Percentiles rank a stretch among this genome's conserved stretches.
phyloP scores from a whole-genome alignment of 306 rosid species.

The Prunus mira region DNA sequence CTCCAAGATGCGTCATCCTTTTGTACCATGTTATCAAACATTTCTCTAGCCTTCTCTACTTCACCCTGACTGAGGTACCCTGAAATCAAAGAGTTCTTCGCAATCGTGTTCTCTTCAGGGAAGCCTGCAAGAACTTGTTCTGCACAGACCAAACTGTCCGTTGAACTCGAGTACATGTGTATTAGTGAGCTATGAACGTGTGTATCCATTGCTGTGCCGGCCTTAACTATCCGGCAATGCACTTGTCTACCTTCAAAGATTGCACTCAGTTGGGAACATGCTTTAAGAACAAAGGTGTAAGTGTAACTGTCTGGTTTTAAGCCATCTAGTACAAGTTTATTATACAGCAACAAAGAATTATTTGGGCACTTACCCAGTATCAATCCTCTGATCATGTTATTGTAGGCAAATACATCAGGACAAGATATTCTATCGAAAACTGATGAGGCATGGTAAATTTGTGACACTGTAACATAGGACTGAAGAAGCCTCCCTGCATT shows the following conservation, averaged over 20 bases:
- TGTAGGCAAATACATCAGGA: slow-evolving; percentile 47
- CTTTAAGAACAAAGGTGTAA: slow-evolving; percentile 43
- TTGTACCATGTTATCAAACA: slow-evolving; percentile 31
- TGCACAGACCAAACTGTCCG: slow-evolving; percentile 30
- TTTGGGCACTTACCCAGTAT: slow-evolving; percentile 15
- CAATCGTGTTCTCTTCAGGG: slow-evolving; percentile 25
- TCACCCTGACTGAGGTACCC: slow-evolving; percentile 43
- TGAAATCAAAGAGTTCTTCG: slow-evolving; percentile 39
- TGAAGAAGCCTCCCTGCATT: slow-evolving; percentile 47
- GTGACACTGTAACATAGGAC: slow-evolving; percentile 29
- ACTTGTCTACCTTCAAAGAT: slow-evolving; percentile 44
- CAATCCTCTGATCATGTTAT: slow-evolving; percentile 42
- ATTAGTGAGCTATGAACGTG: slow-evolving; percentile 43
- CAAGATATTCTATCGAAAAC: slow-evolving; percentile 25
- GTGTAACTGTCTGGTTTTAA: slow-evolving; percentile 41
- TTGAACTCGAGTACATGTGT: slow-evolving; percentile 34
- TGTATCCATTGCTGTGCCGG: slow-evolving; percentile 32
- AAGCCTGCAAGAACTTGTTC: slow-evolving; percentile 33
- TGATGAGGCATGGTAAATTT: slow-evolving; percentile 25
- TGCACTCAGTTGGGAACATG: slow-evolving; percentile 45
- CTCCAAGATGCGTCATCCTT: slow-evolving; percentile 57
- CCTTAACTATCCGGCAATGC: slow-evolving; percentile 41
- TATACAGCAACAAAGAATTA: slow-evolving; percentile 28
- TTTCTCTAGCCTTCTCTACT: slow-evolving; percentile 30
- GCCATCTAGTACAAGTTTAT: slow-evolving; percentile 24